phyloP scores from a whole-genome alignment of 2,329 filamentous ascomycete species.

The Fusarium illudens region DNA sequence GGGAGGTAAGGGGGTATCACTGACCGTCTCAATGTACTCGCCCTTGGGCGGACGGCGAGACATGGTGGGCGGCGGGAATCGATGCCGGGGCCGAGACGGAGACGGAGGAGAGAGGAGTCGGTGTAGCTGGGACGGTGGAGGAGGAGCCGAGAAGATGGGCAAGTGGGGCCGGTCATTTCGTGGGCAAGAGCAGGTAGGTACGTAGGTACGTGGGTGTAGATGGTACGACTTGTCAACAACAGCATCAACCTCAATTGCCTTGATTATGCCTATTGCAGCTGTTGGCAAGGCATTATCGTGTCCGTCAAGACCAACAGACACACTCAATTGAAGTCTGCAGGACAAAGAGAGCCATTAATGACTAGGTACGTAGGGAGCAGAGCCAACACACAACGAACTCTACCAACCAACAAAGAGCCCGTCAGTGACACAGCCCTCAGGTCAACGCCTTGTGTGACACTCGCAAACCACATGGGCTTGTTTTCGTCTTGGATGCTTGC shows the following conservation, averaged over 20 bases:
- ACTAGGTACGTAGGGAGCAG: background rate
- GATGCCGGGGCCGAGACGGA: conserved; percentile 20
- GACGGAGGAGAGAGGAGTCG: conserved; percentile 18
- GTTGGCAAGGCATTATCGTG: background rate
- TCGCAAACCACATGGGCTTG: background rate
- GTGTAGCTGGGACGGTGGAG: conserved; percentile 24
- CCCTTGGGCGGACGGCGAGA: conserved; percentile 81
- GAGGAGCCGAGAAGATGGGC: conserved; percentile 23
- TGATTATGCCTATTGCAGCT: background rate
- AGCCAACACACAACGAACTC: background rate
- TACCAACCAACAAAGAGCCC: background rate
- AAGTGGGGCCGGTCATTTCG: conserved; percentile 30
- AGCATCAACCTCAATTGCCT: background rate
- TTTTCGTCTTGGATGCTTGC: background rate
- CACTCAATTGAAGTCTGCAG: background rate
- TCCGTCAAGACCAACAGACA: background rate
- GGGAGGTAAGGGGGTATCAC: background rate
- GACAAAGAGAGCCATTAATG: background rate
- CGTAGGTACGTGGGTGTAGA: background rate
- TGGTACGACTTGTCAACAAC: background rate
- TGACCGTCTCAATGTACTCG: conserved; percentile 96
- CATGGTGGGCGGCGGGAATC: conserved; percentile 58
- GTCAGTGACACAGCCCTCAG: background rate
- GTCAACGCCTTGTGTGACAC: background rate
- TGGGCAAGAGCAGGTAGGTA: background rate